Evolutionary conservation across 129 eudicot species (phyloP).

Genomic region (Flaveria bidentis): DNA sequence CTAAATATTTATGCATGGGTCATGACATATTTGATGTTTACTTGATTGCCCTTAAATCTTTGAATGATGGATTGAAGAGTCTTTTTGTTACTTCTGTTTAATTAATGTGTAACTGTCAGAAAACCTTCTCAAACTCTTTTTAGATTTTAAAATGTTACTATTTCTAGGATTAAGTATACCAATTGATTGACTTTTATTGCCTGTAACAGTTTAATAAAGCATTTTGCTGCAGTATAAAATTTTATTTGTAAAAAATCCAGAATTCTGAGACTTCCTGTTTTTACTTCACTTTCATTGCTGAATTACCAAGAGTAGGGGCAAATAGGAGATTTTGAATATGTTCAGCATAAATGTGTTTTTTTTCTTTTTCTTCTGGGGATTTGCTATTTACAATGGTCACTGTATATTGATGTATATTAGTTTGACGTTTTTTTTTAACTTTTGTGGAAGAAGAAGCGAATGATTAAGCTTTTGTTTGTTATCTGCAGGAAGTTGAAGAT

Average conservation of each 20-base stretch:
- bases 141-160: not conserved
- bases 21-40: not conserved
- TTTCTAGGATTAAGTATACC: constrained; percentile 8
- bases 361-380: not conserved
- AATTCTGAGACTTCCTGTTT: not conserved
- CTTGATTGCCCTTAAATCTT: not conserved
- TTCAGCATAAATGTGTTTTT: not conserved
- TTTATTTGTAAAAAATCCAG: not conserved
- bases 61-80: constrained; percentile 9
- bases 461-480: constrained; percentile 9
- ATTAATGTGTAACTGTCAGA: constrained; percentile 18
- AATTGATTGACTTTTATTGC: not conserved
- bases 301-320: constrained; percentile 5
- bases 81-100: not conserved
- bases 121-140: constrained; percentile 9
- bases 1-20: not conserved
- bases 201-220: not conserved
- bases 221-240: not conserved
- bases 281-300: constrained; percentile 2
- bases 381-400: not conserved
- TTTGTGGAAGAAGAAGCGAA: not conserved
- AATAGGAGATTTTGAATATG: not conserved
- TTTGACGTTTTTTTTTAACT: too few relatives aligned
- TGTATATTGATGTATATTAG: not conserved
- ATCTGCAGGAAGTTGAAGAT: constrained; percentile 47